These are phyloP conservation scores for Aleurites moluccanus DNA, from an alignment of 441 rosid genomes.

Conservation along the genomic window DNA sequence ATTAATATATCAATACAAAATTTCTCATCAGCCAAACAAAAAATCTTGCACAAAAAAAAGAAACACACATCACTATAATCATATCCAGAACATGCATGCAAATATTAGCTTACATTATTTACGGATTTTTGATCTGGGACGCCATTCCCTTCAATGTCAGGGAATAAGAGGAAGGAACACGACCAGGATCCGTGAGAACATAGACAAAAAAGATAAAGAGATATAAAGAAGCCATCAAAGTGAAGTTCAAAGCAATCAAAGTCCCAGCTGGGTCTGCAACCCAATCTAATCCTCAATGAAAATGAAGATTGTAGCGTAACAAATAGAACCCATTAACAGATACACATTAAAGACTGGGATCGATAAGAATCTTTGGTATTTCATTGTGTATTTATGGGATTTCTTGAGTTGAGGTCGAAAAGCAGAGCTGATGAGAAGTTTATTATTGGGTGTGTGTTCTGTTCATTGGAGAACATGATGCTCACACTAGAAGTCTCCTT, in stretches of 20 bases:
- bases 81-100: not conserved
- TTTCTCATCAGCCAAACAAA: constrained; percentile 16
- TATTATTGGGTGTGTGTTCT: too few species aligned
- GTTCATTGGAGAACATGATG: too few species aligned
- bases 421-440: not conserved
- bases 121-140: constrained; percentile 39
- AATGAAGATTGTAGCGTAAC: constrained; percentile 60
- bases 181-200: constrained; percentile 69
- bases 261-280: constrained; percentile 60
- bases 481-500: not conserved
- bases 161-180: constrained; percentile 60
- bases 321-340: constrained; percentile 54
- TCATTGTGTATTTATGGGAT: constrained; percentile 39
- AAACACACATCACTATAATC: too few species aligned
- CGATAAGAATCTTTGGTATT: constrained; percentile 52
- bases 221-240: constrained; percentile 47
- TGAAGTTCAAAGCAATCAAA: constrained; percentile 52
- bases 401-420: too few species aligned
- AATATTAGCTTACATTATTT: constrained; percentile 44
- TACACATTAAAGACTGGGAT: constrained; percentile 55
- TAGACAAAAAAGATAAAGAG: constrained; percentile 53
- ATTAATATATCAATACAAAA: not conserved
- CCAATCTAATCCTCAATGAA: constrained; percentile 67
- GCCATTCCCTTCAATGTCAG: constrained; percentile 59
- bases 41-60: not conserved